phyloP scores from a whole-genome alignment of 2,329 filamentous ascomycete species.

The Cercospora beticola region DNA sequence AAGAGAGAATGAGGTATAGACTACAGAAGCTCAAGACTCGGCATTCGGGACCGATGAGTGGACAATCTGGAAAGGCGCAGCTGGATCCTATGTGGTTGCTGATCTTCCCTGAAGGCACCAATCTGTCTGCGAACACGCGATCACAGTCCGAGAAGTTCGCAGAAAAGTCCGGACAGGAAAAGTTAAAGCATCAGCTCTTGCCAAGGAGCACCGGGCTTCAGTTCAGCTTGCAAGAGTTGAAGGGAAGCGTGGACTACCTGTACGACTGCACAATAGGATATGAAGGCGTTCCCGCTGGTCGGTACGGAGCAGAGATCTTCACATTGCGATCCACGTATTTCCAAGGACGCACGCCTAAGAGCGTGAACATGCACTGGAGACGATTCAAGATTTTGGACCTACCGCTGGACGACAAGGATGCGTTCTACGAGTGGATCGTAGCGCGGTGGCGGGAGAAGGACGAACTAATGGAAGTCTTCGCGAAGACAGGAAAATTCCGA shows the following conservation, averaged over 20 bases:
- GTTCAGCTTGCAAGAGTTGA: constrained; percentile 75
- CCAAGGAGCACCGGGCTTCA: constrained; percentile 78
- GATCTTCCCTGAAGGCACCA: constrained; percentile 85
- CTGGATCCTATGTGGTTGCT: constrained; percentile 79
- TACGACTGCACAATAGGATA: constrained; percentile 96
- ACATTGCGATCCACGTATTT: constrained; percentile 84
- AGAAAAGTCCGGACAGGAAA: constrained; percentile 67
- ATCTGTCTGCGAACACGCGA: constrained; percentile 71
- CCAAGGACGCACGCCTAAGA: constrained; percentile 83
- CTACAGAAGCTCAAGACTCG: constrained; percentile 66
- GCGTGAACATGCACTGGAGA: constrained; percentile 95
- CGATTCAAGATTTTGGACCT: constrained; percentile 78
- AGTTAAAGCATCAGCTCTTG: constrained; percentile 69
- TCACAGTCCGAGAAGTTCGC: constrained; percentile 71
- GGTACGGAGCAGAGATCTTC: constrained; percentile 84
- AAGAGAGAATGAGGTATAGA: constrained; percentile 70
- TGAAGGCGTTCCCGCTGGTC: constrained; percentile 79
- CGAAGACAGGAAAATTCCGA: constrained; percentile 75
- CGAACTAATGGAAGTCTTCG: constrained; percentile 75
- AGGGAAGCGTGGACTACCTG: constrained; percentile 72
- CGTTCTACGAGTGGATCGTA: constrained; percentile 79
- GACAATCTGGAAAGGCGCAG: constrained; percentile 30
- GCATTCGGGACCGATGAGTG: constrained; percentile 41
- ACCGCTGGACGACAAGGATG: constrained; percentile 68
- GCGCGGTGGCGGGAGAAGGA: constrained; percentile 92